Conservation (phyloP, 148 eudicot species). For the Salicornia ramosissima region DNA sequence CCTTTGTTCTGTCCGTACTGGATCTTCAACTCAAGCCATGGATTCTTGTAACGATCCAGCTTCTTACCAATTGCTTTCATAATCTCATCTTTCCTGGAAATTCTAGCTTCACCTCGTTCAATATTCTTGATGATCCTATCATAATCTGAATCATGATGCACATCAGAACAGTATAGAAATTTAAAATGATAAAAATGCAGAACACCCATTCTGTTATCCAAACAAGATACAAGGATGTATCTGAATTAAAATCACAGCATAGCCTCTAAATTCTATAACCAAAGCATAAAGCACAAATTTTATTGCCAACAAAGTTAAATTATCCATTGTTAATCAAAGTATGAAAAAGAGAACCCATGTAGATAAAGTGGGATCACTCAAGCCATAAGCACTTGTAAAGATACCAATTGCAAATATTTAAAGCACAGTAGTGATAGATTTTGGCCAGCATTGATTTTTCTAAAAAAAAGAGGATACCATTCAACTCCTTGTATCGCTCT, state of each 20-base stretch:
- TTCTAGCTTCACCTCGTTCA: slow-evolving; percentile 98
- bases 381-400: neutral
- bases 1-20: slow-evolving; percentile 99
- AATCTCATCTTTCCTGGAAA: slow-evolving; percentile 91
- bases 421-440: too few relatives aligned
- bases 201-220: too few relatives aligned
- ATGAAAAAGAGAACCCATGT: neutral
- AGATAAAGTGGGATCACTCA: neutral
- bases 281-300: neutral
- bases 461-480: slow-evolving; percentile 37
- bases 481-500: slow-evolving; percentile 87
- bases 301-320: neutral
- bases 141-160: slow-evolving; percentile 46
- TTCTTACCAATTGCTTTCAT: slow-evolving; percentile 99
- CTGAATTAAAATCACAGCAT: too few relatives aligned
- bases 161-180: slow-evolving; percentile 7
- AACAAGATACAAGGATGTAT: too few relatives aligned
- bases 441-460: too few relatives aligned
- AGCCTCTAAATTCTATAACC: too few relatives aligned
- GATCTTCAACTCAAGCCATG: slow-evolving; percentile 92
- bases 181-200: neutral
- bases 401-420: neutral
- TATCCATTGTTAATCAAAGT: neutral
- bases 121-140: slow-evolving; percentile 93
- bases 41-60: slow-evolving; percentile 89